These are phyloP conservation scores for Mycosphaerella arachidis DNA, from an alignment of 2,329 filamentous ascomycete species.

Conservation along the genomic window DNA sequence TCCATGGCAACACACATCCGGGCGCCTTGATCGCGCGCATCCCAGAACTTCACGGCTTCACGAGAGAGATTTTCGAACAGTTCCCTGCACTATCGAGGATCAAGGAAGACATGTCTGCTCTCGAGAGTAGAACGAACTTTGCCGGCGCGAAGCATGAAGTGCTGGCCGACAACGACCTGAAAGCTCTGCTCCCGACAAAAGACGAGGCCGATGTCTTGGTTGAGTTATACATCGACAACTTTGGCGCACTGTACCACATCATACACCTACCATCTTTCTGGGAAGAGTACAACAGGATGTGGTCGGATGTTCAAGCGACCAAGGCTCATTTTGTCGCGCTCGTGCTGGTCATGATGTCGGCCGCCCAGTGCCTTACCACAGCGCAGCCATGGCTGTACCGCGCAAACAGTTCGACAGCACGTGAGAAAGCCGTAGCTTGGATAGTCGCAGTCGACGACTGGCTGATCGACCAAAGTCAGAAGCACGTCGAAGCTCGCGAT, in stretches of 20 bases:
- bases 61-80: constrained; percentile 31
- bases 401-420: constrained; percentile 41
- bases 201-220: constrained; percentile 41
- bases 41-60: constrained; percentile 27
- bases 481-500: constrained; percentile 47
- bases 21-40: constrained; percentile 30
- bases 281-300: constrained; percentile 47
- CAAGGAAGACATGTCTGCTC: constrained; percentile 24
- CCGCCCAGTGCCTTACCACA: constrained; percentile 34
- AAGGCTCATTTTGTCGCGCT: constrained; percentile 36
- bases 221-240: constrained; percentile 47
- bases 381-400: constrained; percentile 34
- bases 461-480: constrained; percentile 46
- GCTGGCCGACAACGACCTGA: constrained; percentile 33
- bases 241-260: constrained; percentile 50
- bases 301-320: constrained; percentile 34
- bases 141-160: constrained; percentile 20
- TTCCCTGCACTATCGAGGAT: constrained; percentile 31
- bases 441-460: constrained; percentile 41
- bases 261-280: constrained; percentile 52
- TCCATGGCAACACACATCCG: constrained; percentile 41
- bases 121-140: constrained; percentile 22
- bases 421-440: constrained; percentile 37
- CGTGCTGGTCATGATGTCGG: constrained; percentile 39
- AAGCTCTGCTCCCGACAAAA: constrained; percentile 35